Evolutionary conservation across 2,329 filamentous ascomycete genomes (phyloP).

Genomic region (Aspergillus melleus): DNA sequence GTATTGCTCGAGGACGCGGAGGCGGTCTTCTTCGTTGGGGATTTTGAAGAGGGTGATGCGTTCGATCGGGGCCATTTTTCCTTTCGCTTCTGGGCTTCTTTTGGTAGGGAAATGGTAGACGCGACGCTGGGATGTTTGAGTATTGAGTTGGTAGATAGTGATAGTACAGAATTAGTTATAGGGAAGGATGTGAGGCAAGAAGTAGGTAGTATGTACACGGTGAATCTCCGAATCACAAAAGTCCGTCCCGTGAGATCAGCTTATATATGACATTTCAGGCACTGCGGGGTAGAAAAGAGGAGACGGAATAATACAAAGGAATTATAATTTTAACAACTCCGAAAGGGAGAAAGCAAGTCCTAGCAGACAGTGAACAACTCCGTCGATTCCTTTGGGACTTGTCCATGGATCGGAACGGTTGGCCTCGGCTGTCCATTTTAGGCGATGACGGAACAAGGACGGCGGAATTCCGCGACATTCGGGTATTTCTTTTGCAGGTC

Average conservation of each 20-base stretch:
- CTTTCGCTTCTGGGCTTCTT: not conserved
- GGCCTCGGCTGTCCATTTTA: not conserved
- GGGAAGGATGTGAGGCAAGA: no score
- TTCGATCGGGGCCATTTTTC: conserved; percentile 44
- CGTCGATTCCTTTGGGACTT: not conserved
- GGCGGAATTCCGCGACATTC: not conserved
- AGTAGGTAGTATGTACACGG: no score
- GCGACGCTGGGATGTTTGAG: no score
- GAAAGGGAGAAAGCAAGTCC: no score
- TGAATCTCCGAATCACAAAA: no score
- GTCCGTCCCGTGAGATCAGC: no score
- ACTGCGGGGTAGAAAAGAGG: not conserved
- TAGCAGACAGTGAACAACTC: not conserved
- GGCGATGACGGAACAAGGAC: not conserved
- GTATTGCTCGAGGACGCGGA: conserved; percentile 47
- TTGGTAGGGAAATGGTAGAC: not conserved
- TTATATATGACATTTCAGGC: not conserved
- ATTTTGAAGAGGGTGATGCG: conserved; percentile 57
- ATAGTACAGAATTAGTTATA: no score
- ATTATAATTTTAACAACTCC: no score
- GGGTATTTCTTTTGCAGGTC: not conserved
- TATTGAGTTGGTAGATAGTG: not conserved
- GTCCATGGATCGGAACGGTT: not conserved
- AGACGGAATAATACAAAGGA: not conserved
- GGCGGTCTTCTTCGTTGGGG: conserved; percentile 46